These are phyloP conservation scores for Paramyrothecium sp. DNA, from an alignment of 2,329 filamentous ascomycete genomes.

Conservation along the genomic window DNA sequence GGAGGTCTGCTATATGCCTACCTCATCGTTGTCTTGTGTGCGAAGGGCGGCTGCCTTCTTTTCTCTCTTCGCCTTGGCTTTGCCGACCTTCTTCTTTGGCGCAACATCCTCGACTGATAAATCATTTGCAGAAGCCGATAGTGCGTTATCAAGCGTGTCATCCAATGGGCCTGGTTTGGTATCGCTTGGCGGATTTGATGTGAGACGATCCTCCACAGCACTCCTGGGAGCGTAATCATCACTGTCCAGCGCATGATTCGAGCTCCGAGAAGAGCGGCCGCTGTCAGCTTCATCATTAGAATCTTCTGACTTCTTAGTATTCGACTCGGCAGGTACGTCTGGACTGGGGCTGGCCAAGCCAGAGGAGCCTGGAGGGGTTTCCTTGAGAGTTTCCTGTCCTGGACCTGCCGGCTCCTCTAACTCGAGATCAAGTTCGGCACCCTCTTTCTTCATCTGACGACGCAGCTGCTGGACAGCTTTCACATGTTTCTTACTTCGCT, in stretches of 20 bases:
- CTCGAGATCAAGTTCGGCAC: constrained; percentile 56
- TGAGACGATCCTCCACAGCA: constrained; percentile 39
- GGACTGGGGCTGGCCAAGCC: no score
- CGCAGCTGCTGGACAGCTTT: constrained; percentile 81
- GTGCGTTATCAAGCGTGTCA: constrained; percentile 6
- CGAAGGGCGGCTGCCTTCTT: constrained; percentile 40
- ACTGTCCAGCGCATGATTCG: constrained; percentile 1
- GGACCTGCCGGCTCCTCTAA: not conserved
- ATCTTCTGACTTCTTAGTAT: constrained; percentile 1
- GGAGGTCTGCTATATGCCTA: constrained; percentile 23
- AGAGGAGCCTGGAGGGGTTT: no score
- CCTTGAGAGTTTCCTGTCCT: not conserved
- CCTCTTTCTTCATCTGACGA: constrained; percentile 80
- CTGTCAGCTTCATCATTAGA: constrained; percentile 15
- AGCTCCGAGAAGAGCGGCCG: not conserved
- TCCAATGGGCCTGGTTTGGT: not conserved
- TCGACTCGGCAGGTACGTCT: no score
- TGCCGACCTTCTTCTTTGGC: constrained; percentile 42
- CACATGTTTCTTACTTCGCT: constrained; percentile 93
- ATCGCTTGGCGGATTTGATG: constrained; percentile 7
- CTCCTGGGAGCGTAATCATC: constrained; percentile 49
- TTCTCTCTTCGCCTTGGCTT: constrained; percentile 49
- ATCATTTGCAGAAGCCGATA: constrained; percentile 12
- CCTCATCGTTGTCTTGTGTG: constrained; percentile 27
- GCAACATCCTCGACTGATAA: constrained; percentile 22